These are phyloP conservation scores for Aspergillus viridinutans DNA, from an alignment of 2,329 filamentous ascomycete genomes.

Conservation along the genomic window DNA sequence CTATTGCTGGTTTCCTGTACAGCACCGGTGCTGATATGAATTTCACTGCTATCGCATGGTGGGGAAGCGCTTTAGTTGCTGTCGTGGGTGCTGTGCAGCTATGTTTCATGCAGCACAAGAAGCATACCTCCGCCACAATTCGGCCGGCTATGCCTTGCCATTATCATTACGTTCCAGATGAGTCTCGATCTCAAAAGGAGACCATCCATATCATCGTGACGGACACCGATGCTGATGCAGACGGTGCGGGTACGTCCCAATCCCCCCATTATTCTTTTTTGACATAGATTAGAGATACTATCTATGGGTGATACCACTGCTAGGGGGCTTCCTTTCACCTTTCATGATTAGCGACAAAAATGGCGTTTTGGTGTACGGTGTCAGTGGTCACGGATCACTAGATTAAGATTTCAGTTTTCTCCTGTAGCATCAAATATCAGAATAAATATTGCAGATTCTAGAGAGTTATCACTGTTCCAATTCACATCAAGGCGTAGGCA, in stretches of 20 bases:
- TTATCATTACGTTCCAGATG: conserved; percentile 16
- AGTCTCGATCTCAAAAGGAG: conserved; percentile 18
- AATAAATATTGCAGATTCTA: background rate
- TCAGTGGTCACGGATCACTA: background rate
- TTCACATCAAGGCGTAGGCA: background rate
- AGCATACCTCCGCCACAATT: conserved; percentile 38
- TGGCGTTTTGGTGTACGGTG: conserved; percentile 3
- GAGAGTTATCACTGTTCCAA: background rate
- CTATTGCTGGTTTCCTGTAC: conserved; percentile 64
- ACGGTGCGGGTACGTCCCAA: background rate
- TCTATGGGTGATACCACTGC: background rate
- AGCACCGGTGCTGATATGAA: conserved; percentile 54
- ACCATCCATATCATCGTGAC: conserved; percentile 28
- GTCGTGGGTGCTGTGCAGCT: conserved; percentile 54
- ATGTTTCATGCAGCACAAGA: conserved; percentile 51
- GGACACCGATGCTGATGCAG: conserved; percentile 12
- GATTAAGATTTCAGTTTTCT: background rate
- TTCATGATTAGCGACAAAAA: background rate
- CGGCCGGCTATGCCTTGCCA: conserved; percentile 30
- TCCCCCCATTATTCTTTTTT: background rate
- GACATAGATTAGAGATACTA: background rate
- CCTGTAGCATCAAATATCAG: background rate
- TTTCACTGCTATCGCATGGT: conserved; percentile 62
- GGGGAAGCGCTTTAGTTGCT: conserved; percentile 55
- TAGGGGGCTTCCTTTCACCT: background rate